Evolutionary conservation across 257 asterid species (phyloP), one percentile per base, ranked within the genome.

Genomic region (Henckelia pumila): DNA sequence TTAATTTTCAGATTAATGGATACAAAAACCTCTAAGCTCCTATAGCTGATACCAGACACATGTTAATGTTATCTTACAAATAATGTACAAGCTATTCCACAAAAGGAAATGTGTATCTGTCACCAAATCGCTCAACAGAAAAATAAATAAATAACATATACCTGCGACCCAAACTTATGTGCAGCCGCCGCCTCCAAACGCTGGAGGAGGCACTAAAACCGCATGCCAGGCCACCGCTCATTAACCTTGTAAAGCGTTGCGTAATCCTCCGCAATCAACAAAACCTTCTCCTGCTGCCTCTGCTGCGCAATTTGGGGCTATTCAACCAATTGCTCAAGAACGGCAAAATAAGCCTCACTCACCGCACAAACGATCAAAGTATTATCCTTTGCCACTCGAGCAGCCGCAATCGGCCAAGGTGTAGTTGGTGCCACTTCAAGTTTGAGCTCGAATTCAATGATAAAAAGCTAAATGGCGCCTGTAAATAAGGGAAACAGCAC

Each of bases 111-210:
- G 24, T 24, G 17, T 44, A 44, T 65, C 28, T 26, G 50, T 29
- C 61, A 25, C 25, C 44, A 66, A 58, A 65, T 24, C 20, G 29
- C 50, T 8, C 6, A 5, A 76, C 0, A 32, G 4, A 47, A 28
- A 1, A 56, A 22, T 60, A 35, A 2, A 35, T 35, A 32, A 1
- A 61, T 28, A 69, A 17, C 26, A 56, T 28, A 7, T 63, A 94
- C 99, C 98, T 81, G 89, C 80, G 99, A 94, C 56, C 99, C 99
- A 78, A 94, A 94, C 85, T 94, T 94, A 78, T 94, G 99, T 32
- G 97, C 96, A 28, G 87, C 75, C 21, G 84, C 85, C 28, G 89
- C 78, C 63, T 88, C 93, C 76, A 92, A 1, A 63, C 16, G 93
- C 99, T 2, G 30, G 30, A 3, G 98, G 99, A 59, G 98, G 96